Evolutionary conservation across 164 flowering plant species (phyloP).

Genomic region (Pachysandra terminalis): DNA sequence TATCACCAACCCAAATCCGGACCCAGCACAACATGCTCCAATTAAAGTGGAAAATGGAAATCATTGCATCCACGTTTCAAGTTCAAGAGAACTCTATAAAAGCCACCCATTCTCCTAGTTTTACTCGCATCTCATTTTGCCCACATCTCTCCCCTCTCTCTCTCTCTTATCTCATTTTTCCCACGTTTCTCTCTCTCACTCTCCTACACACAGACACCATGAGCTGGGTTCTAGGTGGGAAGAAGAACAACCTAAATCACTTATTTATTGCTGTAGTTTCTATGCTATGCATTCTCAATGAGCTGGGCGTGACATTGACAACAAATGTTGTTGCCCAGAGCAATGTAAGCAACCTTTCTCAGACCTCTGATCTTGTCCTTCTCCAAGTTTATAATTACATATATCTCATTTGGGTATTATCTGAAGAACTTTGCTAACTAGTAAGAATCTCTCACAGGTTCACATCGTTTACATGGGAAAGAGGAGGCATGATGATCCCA

Average conservation of each 20-base stretch:
- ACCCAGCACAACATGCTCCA: no score
- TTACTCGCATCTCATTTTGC: no score
- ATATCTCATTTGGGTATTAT: no score
- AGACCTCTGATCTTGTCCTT: background rate
- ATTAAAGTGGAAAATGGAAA: no score
- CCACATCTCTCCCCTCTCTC: background rate
- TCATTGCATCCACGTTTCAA: no score
- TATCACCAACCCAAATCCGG: no score
- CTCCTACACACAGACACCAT: background rate
- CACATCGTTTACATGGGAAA: conserved; percentile 26
- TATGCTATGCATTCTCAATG: background rate
- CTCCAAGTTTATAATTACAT: no score
- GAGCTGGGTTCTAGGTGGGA: background rate
- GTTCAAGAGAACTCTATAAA: no score
- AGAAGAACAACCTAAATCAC: background rate
- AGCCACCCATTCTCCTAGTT: background rate
- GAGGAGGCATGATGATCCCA: conserved; percentile 13
- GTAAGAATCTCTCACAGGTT: conserved; percentile 12
- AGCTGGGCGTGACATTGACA: background rate
- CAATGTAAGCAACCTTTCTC: background rate
- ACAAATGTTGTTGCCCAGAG: background rate
- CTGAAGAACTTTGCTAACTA: no score
- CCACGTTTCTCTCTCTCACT: background rate
- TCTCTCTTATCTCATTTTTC: no score
- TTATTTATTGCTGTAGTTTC: background rate